Conservation (phyloP, 257 asterid species). For the Gynochthodes officinalis region DNA sequence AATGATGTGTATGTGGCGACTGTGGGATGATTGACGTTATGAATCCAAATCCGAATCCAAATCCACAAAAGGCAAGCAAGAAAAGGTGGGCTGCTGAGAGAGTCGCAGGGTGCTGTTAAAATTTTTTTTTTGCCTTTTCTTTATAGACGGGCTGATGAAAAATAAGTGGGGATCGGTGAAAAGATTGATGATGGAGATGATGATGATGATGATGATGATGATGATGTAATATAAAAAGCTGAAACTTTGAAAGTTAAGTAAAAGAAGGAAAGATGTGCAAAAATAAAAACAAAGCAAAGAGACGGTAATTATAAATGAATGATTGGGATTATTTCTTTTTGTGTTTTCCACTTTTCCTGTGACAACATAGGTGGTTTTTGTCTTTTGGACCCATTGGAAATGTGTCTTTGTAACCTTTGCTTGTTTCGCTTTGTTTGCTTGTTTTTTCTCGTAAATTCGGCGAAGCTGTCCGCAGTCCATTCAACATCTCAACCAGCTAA, state of each 20-base stretch:
- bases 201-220: no score
- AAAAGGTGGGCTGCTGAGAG: background rate
- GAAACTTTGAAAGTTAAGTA: background rate
- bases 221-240: background rate
- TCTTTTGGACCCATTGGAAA: no score
- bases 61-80: conserved; percentile 7
- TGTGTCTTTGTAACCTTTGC: no score
- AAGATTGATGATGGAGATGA: conserved; percentile 17
- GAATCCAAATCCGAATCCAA: conserved; percentile 1
- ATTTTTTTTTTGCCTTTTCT: background rate
- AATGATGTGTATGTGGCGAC: background rate
- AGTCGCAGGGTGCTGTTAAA: background rate
- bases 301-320: conserved; percentile 25
- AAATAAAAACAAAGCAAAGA: conserved; percentile 3
- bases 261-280: background rate
- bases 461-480: no score
- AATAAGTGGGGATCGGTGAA: conserved; percentile 20
- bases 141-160: background rate
- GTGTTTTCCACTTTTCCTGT: conserved; percentile 9
- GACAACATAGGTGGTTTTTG: no score
- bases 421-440: no score
- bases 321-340: conserved; percentile 2
- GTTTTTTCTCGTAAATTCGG: no score
- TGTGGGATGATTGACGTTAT: conserved; percentile 5
- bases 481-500: no score